A percentile compares a stretch with the other conserved stretches of the same genome.
These are phyloP conservation scores for Trametes sp. DNA, from an alignment of 1,284 basidiomycete genomes.

Conservation along the genomic window DNA sequence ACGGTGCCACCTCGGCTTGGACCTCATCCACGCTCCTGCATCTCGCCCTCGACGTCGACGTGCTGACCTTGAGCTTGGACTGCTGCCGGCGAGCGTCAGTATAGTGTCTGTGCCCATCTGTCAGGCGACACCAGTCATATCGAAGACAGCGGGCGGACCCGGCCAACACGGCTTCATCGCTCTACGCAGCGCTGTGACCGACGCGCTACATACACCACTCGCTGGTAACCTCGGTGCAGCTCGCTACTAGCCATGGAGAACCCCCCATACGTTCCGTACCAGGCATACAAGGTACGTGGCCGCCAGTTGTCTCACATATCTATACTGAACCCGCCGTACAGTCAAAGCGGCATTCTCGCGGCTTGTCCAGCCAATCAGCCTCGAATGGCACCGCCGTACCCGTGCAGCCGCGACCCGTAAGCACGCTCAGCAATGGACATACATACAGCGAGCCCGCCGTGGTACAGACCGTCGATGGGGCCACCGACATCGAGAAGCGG, in stretches of 20 bases:
- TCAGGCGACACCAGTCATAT: conserved; percentile 8
- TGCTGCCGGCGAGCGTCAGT: not conserved
- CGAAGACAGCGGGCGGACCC: conserved; percentile 19
- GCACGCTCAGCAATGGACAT: conserved; percentile 31
- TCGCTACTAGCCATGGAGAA: conserved; percentile 31
- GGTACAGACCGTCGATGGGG: conserved; percentile 24
- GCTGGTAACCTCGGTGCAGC: conserved; percentile 5
- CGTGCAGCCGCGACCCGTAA: conserved; percentile 29
- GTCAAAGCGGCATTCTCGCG: conserved; percentile 76
- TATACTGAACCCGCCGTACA: conserved; percentile 39
- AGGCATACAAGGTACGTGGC: conserved; percentile 69
- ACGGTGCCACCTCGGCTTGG: conserved; percentile 16
- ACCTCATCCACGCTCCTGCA: not conserved
- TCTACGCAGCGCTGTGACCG: conserved; percentile 22
- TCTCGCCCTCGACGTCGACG: conserved; percentile 9
- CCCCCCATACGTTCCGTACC: conserved; percentile 64
- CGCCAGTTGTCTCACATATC: conserved; percentile 10
- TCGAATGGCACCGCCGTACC: conserved; percentile 44
- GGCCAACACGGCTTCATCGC: conserved; percentile 28
- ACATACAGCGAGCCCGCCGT: conserved; percentile 33
- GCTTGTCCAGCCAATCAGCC: conserved; percentile 49
- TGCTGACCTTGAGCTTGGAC: conserved; percentile 1
- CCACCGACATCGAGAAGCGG: conserved; percentile 29
- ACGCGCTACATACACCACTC: conserved; percentile 7
- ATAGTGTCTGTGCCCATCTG: not conserved